Percentiles rank a stretch among this genome's conserved stretches.
Conservation (phyloP, 2,329 filamentous ascomycete genomes). For the Ceratocystiopsis brevicomis region DNA sequence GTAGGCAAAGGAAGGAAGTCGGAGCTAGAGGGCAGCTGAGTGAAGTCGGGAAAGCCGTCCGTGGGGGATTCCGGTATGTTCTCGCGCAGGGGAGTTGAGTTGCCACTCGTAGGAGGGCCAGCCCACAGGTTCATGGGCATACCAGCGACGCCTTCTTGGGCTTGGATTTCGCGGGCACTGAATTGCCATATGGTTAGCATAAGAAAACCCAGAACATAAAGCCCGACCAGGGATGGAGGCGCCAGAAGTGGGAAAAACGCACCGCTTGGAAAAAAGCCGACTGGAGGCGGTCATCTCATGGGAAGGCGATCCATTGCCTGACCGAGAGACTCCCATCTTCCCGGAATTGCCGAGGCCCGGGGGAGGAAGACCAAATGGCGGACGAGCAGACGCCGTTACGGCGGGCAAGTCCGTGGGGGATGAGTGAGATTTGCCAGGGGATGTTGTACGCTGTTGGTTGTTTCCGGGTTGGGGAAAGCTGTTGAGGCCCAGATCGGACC, state of each 20-base stretch:
- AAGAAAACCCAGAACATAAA: neutral
- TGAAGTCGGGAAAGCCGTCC: conserved; percentile 86
- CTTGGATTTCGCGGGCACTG: conserved; percentile 90
- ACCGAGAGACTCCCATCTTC: conserved; percentile 47
- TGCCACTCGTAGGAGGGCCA: conserved; percentile 87
- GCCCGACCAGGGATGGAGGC: neutral
- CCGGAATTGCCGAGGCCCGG: conserved; percentile 38
- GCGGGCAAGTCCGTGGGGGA: conserved; percentile 56
- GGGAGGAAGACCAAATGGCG: conserved; percentile 51
- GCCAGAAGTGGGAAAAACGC: conserved; percentile 19
- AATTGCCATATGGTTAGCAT: neutral
- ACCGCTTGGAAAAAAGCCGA: conserved; percentile 86
- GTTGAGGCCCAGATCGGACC: conserved; percentile 74
- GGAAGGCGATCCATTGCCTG: conserved; percentile 88
- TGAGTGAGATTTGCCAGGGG: conserved; percentile 54
- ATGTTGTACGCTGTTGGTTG: conserved; percentile 49
- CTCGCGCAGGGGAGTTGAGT: conserved; percentile 88
- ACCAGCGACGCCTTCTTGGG: conserved; percentile 69
- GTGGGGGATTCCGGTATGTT: conserved; percentile 94
- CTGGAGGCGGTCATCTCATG: conserved; percentile 62
- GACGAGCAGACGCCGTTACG: conserved; percentile 40
- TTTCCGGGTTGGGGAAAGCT: conserved; percentile 46
- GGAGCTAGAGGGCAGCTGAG: conserved; percentile 48
- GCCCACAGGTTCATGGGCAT: conserved; percentile 64
- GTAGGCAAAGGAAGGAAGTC: conserved; percentile 44